Conservation (phyloP, 805 yeast species). For the Tetrapisispora arboricola region DNA sequence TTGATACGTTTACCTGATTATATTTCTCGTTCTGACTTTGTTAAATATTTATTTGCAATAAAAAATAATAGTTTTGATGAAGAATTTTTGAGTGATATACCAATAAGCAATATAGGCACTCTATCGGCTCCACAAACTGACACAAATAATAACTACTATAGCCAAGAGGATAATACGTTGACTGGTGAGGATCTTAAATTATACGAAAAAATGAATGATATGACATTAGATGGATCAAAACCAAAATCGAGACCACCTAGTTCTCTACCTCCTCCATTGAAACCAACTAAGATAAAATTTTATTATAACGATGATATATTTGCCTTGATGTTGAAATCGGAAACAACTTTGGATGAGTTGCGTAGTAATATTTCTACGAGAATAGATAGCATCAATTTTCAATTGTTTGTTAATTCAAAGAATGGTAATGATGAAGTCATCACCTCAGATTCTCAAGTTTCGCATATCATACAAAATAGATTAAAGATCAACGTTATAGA, state of each 20-base stretch:
- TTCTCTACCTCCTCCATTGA: slow-evolving; percentile 20
- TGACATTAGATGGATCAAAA: slow-evolving; percentile 17
- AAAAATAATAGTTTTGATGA: slow-evolving; percentile 29
- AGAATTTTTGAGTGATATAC: slow-evolving; percentile 7
- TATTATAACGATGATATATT: slow-evolving; percentile 75
- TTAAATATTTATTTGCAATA: slow-evolving; percentile 60
- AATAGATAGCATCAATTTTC: slow-evolving; percentile 32
- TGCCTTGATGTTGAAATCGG: slow-evolving; percentile 49
- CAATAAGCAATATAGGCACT: neutral
- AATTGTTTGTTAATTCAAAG: slow-evolving; percentile 26
- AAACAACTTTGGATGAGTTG: slow-evolving; percentile 39
- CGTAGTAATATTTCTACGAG: slow-evolving; percentile 43
- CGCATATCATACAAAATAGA: slow-evolving; percentile 27
- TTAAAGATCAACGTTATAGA: slow-evolving; percentile 32
- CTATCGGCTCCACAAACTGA: neutral
- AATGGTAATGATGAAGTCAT: slow-evolving; percentile 29
- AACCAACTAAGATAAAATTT: slow-evolving; percentile 51
- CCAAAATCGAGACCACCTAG: slow-evolving; percentile 26
- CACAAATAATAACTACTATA: slow-evolving; percentile 1
- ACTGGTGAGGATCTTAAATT: slow-evolving; percentile 26
- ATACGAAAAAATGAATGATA: slow-evolving; percentile 18
- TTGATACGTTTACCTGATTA: slow-evolving; percentile 65
- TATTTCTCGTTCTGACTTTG: slow-evolving; percentile 60
- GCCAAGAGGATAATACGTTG: slow-evolving; percentile 24
- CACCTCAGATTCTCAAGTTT: slow-evolving; percentile 26